A percentile compares a stretch with the other conserved stretches of the same genome.
phyloP scores from a whole-genome alignment of 805 yeast species.

The Vanderwaltozyma verrucispora region DNA sequence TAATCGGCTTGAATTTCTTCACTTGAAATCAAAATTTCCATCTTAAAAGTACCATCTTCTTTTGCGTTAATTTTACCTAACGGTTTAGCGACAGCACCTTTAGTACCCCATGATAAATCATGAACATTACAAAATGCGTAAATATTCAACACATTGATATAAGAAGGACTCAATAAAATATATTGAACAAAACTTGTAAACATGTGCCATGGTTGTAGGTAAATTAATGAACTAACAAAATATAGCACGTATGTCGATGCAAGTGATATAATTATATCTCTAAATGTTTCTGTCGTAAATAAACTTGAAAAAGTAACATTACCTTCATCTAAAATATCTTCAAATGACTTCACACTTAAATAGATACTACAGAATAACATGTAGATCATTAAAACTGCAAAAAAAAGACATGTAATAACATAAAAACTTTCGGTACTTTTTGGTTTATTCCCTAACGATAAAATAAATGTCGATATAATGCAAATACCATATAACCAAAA shows the following conservation, averaged over 20 bases:
- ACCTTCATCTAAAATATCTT: conserved; percentile 32
- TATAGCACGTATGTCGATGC: conserved; percentile 77
- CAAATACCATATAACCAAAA: conserved; percentile 80
- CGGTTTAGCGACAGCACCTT: conserved; percentile 67
- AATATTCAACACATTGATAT: conserved; percentile 82
- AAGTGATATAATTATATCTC: conserved; percentile 82
- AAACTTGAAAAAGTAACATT: conserved; percentile 34
- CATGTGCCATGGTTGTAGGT: conserved; percentile 90
- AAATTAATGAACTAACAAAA: conserved; percentile 65
- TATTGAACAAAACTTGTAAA: conserved; percentile 80
- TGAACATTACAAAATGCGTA: conserved; percentile 95
- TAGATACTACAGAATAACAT: conserved; percentile 81
- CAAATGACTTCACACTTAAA: conserved; percentile 64
- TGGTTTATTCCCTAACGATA: conserved; percentile 91
- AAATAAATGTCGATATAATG: conserved; percentile 72
- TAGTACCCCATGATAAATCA: conserved; percentile 97
- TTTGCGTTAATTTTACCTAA: conserved; percentile 76
- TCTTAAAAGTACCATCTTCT: conserved; percentile 53
- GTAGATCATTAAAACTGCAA: conserved; percentile 82
- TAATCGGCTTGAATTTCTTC: conserved; percentile 71
- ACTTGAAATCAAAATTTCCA: conserved; percentile 65
- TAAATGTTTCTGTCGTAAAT: conserved; percentile 58
- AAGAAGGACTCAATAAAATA: conserved; percentile 74
- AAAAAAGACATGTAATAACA: conserved; percentile 59
- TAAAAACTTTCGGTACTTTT: conserved; percentile 79